phyloP scores from a whole-genome alignment of 257 asterid species.

The Henckelia pumila region DNA sequence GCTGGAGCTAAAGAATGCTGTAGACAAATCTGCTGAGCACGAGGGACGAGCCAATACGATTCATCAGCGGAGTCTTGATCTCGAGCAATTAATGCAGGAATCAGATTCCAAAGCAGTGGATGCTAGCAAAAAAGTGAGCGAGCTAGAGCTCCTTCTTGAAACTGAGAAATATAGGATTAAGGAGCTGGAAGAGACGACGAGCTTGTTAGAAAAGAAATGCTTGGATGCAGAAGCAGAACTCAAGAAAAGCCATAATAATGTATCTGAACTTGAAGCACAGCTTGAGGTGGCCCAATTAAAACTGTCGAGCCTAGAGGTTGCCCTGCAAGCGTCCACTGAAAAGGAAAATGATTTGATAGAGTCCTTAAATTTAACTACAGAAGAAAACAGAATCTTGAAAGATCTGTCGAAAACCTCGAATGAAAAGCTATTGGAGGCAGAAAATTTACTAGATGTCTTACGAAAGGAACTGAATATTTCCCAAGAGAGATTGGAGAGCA shows the following conservation, averaged over 20 bases:
- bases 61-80: slow-evolving; percentile 68
- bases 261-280: slow-evolving; percentile 65
- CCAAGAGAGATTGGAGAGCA: slow-evolving; percentile 57
- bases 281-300: slow-evolving; percentile 54
- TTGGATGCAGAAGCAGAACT: slow-evolving; percentile 52
- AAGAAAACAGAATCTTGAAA: slow-evolving; percentile 64
- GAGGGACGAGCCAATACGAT: slow-evolving; percentile 59
- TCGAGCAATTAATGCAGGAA: slow-evolving; percentile 62
- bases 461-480: slow-evolving; percentile 51
- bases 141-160: slow-evolving; percentile 72
- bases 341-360: slow-evolving; percentile 60
- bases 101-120: slow-evolving; percentile 70
- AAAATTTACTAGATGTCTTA: slow-evolving; percentile 52
- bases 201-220: slow-evolving; percentile 50
- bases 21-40: slow-evolving; percentile 56
- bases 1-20: slow-evolving; percentile 51
- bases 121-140: slow-evolving; percentile 51
- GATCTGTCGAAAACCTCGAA: slow-evolving; percentile 42
- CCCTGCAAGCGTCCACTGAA: slow-evolving; percentile 53
- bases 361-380: slow-evolving; percentile 39
- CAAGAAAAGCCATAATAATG: slow-evolving; percentile 39
- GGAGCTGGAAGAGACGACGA: slow-evolving; percentile 84
- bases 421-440: slow-evolving; percentile 67
- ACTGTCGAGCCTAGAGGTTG: slow-evolving; percentile 65
- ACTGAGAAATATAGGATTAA: slow-evolving; percentile 67